phyloP scores from a whole-genome alignment of 1,284 basidiomycete species.

The Ceratobasidium sp. region DNA sequence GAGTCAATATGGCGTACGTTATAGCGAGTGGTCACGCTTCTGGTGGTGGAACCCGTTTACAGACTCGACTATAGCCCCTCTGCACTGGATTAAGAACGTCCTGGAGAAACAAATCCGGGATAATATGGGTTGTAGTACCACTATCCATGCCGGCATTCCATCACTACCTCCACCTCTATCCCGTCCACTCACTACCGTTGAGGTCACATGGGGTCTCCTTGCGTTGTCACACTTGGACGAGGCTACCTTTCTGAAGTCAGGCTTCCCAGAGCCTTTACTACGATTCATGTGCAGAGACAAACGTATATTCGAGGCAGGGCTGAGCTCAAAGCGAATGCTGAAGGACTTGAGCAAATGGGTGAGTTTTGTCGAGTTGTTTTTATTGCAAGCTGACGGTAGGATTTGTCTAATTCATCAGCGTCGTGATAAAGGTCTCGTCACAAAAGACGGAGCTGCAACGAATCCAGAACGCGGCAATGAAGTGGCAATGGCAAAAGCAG shows the following conservation, averaged over 20 bases:
- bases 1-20: background rate
- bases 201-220: background rate
- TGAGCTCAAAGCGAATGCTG: background rate
- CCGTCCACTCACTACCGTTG: background rate
- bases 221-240: background rate
- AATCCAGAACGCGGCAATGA: too few species aligned
- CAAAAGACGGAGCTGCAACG: too few species aligned
- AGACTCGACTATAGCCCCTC: background rate
- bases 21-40: background rate
- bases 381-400: too few species aligned
- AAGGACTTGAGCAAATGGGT: background rate
- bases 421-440: too few species aligned
- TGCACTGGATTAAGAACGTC: too few species aligned
- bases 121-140: constrained; percentile 3
- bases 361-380: background rate
- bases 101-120: constrained; percentile 1
- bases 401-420: too few species aligned
- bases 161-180: background rate
- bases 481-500: background rate
- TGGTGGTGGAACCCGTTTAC: background rate
- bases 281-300: background rate
- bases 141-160: background rate
- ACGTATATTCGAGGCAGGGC: background rate
- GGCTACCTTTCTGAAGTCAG: background rate
- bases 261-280: background rate